These are phyloP conservation scores for Phialophora expanda DNA, from an alignment of 2,329 filamentous ascomycete genomes.

Conservation along the genomic window DNA sequence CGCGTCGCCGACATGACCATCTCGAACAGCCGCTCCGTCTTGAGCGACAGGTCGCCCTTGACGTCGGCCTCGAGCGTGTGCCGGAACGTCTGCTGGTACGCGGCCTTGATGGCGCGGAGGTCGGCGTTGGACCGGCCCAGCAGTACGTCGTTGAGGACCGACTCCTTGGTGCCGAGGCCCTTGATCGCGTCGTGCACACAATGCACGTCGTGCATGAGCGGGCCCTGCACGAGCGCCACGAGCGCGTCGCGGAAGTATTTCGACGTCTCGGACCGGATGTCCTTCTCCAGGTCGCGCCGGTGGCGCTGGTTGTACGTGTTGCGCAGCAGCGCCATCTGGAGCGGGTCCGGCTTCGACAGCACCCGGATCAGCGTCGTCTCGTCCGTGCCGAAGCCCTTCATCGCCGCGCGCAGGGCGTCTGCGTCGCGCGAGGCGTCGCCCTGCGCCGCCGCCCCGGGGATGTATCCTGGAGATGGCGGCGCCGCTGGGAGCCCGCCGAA, in stretches of 20 bases:
- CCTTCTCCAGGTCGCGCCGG: slow-evolving; percentile 71
- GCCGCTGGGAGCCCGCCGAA: slow-evolving; percentile 59
- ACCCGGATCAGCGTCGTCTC: slow-evolving; percentile 75
- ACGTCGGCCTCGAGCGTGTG: slow-evolving; percentile 73
- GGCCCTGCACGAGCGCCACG: slow-evolving; percentile 76
- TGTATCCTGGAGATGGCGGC: slow-evolving; percentile 75
- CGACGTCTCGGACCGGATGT: slow-evolving; percentile 77
- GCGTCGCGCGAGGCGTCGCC: slow-evolving; percentile 71
- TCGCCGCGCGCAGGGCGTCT: slow-evolving; percentile 74
- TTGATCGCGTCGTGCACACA: slow-evolving; percentile 73
- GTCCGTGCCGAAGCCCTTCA: slow-evolving; percentile 93
- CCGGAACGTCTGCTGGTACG: slow-evolving; percentile 72
- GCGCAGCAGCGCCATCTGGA: slow-evolving; percentile 74
- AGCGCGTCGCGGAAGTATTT: slow-evolving; percentile 77
- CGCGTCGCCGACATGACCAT: slow-evolving; percentile 77
- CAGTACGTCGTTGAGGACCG: slow-evolving; percentile 82
- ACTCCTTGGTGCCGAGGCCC: slow-evolving; percentile 84
- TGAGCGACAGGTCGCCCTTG: slow-evolving; percentile 78
- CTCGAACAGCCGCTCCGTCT: slow-evolving; percentile 83
- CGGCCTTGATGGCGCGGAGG: slow-evolving; percentile 79
- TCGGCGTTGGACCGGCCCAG: slow-evolving; percentile 85
- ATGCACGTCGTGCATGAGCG: slow-evolving; percentile 75
- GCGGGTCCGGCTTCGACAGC: slow-evolving; percentile 74
- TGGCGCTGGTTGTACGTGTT: slow-evolving; percentile 68
- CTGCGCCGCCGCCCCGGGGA: slow-evolving; percentile 65